Conservation (phyloP, 1,284 basidiomycete species). For the Clitocybe nebularis region DNA sequence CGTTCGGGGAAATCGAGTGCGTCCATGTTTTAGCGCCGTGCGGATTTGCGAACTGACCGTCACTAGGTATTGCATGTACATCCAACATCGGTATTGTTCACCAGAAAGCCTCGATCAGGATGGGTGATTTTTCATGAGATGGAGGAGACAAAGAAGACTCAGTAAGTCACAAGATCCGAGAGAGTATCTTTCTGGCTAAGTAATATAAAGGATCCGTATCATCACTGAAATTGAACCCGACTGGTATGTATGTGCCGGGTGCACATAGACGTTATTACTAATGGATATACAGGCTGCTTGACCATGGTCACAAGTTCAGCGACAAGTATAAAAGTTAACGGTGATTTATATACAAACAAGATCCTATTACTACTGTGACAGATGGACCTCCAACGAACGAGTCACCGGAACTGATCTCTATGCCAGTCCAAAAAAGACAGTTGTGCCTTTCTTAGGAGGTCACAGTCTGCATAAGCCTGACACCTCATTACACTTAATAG, state of each 20-base stretch:
- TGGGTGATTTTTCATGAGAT: conserved; percentile 97
- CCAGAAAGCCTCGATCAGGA: conserved; percentile 81
- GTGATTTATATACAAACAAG: no score
- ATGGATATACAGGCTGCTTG: conserved; percentile 29
- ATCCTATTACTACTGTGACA: no score
- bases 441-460: no score
- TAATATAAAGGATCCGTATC: conserved; percentile 35
- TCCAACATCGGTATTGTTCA: conserved; percentile 93
- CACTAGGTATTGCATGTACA: conserved; percentile 81
- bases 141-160: conserved; percentile 90
- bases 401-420: no score
- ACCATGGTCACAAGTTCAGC: conserved; percentile 35
- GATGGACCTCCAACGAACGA: no score
- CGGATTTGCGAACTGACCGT: conserved; percentile 1
- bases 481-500: no score
- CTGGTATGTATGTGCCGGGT: conserved; percentile 27
- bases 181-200: conserved; percentile 3
- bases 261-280: conserved; percentile 1
- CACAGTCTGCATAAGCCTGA: no score
- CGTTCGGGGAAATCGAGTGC: conserved; percentile 76
- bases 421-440: no score
- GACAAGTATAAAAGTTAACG: no score
- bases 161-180: conserved; percentile 42
- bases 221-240: conserved; percentile 44
- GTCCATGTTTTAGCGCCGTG: conserved; percentile 21